Percentiles rank a stretch among this genome's conserved stretches.
Evolutionary conservation across 768 basidiomycete species (phyloP).

Genomic region (Phylloporus sp.): DNA sequence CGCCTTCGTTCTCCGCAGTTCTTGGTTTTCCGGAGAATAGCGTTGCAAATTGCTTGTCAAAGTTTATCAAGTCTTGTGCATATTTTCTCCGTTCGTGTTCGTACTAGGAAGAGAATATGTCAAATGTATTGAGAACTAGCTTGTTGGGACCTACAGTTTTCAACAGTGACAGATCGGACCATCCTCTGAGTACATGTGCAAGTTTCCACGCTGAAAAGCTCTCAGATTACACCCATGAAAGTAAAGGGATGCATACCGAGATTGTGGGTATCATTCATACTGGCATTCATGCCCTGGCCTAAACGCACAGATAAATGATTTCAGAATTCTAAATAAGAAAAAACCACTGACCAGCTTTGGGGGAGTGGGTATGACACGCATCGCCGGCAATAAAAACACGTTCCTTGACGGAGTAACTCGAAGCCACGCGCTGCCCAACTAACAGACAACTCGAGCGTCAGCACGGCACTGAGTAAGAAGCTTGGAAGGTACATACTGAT

Average conservation of each 20-base stretch:
- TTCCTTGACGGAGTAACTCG: conserved; percentile 52
- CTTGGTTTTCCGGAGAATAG: conserved; percentile 67
- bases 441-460: not conserved
- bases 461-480: not conserved
- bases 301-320: not conserved
- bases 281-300: conserved; percentile 77
- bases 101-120: conserved; percentile 41
- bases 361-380: conserved; percentile 66
- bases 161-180: conserved; percentile 35
- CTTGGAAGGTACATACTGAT: conserved; percentile 40
- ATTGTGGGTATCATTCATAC: conserved; percentile 73
- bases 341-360: conserved; percentile 48
- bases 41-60: conserved; percentile 59
- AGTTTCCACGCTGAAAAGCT: conserved; percentile 41
- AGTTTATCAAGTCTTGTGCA: conserved; percentile 67
- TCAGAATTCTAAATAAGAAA: not conserved
- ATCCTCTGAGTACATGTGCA: conserved; percentile 40
- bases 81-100: conserved; percentile 62
- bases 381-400: conserved; percentile 76
- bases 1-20: conserved; percentile 36
- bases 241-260: conserved; percentile 36
- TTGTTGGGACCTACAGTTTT: conserved; percentile 32
- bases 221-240: conserved; percentile 45
- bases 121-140: not conserved
- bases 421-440: conserved; percentile 76